Conservation (phyloP, 305 asterid genomes). For the Solanum hybrid region DNA sequence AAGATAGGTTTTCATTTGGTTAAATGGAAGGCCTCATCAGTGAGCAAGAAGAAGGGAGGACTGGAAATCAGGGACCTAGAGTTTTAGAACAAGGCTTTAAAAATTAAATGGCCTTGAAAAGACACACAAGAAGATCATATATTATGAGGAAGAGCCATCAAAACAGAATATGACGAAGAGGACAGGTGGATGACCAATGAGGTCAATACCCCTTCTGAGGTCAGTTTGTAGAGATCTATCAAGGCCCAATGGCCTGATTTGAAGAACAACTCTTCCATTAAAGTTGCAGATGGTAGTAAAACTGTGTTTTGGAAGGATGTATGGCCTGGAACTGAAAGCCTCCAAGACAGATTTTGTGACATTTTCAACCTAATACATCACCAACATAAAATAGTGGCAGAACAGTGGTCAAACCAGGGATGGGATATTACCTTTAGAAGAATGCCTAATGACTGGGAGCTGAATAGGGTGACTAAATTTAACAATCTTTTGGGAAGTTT, state of each 20-base stretch:
- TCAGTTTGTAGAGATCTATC: background rate
- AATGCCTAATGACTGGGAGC: background rate
- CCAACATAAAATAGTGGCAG: background rate
- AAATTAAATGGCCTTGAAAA: background rate
- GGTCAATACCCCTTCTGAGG: background rate
- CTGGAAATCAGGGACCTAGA: background rate
- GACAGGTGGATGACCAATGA: background rate
- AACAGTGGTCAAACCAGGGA: background rate
- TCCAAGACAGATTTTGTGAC: background rate
- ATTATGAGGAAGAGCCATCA: background rate
- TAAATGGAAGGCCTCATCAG: background rate
- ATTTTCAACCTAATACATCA: background rate
- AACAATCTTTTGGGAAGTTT: background rate
- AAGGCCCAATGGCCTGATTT: background rate
- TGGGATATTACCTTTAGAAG: background rate
- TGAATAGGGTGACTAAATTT: background rate
- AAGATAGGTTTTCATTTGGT: background rate
- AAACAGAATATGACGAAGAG: background rate
- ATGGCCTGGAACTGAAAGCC: background rate
- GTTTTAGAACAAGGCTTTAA: background rate
- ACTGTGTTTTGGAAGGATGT: background rate
- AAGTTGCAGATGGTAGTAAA: background rate
- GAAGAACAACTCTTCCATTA: background rate
- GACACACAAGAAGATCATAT: background rate
- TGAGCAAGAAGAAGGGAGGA: background rate